Base-by-base conservation (phyloP, 2,329 filamentous ascomycete genomes). In the Hypoxylon rubiginosum region DNA sequence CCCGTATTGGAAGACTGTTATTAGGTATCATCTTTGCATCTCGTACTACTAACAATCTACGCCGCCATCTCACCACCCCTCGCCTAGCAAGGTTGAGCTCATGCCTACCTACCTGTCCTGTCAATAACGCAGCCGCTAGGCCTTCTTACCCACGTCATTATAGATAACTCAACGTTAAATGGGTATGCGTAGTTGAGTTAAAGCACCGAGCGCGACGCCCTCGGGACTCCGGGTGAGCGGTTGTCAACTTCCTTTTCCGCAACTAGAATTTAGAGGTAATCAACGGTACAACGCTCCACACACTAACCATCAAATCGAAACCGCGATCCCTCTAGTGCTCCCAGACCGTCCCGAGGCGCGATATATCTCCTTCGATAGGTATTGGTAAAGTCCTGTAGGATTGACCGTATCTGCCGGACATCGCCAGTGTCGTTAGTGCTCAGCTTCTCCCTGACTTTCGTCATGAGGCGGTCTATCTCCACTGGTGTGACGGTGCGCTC, bases 321-420 rank as follows among this genome's bases (percentile, higher is more conserved):
- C 69, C 92, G 89, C 21, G 91, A 89, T 24, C 94, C 93, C 81
- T 97, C 94, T 62, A 98, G 82, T 76, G 93, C 87, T 3, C 95
- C 95, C 45, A 98, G 83, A 0, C 95, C 95, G 77, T 98, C 95
- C 66, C 95, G 85, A 6, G 96, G 96, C n/a, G 96, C 95, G 50
- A 99, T 92, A 75, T 99, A 97, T 68, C 97, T 88, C 76, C 97
- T 87, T 54, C 97, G 89, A 79, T 99, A 99, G 30, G 90, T 92
- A 77, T 95, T 97, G 24, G 96, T 98, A 77, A 99, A 99, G 80
- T 99, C 97, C 81, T 98, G 96, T 62, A 99, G 85, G 34, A 97
- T 84, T 26, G 88, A 90, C 39, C 95, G 88, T 58, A 97, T 93
- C 81, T 94, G 94, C 63, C 93, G 86, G 45, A 93, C 78, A 24